A percentile compares a stretch with the other conserved stretches of the same genome.
Conservation (phyloP, 805 yeast genomes). For the Cyberlindnera nakhonratchasimensis region DNA sequence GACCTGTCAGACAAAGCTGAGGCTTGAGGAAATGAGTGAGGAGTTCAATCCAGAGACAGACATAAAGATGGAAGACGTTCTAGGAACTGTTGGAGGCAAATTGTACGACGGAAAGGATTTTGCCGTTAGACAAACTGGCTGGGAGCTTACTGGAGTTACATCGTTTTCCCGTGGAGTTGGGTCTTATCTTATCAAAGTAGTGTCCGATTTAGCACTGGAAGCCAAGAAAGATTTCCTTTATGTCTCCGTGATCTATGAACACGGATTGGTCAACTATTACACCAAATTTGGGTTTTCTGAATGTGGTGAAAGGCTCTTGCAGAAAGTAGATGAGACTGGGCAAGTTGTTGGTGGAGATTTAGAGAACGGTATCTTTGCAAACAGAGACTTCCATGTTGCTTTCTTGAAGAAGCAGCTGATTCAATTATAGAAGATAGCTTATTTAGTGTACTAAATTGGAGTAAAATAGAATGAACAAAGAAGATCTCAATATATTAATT, state of each 20-base stretch:
- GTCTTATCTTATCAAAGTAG: slow-evolving; percentile 10
- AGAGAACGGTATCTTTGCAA: slow-evolving; percentile 23
- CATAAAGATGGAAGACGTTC: slow-evolving; percentile 5
- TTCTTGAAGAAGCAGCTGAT: slow-evolving; percentile 14
- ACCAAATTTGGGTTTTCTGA: slow-evolving; percentile 20
- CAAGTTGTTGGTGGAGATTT: slow-evolving; percentile 16
- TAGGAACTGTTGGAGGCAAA: slow-evolving; percentile 22
- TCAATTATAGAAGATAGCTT: no score
- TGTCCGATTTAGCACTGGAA: slow-evolving; percentile 5
- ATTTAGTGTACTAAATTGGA: no score
- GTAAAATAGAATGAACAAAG: no score
- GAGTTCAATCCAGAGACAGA: slow-evolving; percentile 6
- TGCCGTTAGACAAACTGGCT: slow-evolving; percentile 3
- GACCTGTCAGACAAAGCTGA: background rate
- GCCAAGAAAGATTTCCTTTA: slow-evolving; percentile 3
- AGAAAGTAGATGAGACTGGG: slow-evolving; percentile 20
- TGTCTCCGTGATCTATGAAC: slow-evolving; percentile 23
- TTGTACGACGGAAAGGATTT: background rate
- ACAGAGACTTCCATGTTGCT: slow-evolving; percentile 21
- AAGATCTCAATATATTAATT: no score
- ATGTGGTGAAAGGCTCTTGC: slow-evolving; percentile 8
- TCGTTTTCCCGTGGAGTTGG: slow-evolving; percentile 23
- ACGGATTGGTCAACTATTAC: slow-evolving; percentile 17
- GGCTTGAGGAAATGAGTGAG: slow-evolving; percentile 2
- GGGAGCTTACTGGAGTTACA: slow-evolving; percentile 24